Evolutionary conservation across 805 yeast species (phyloP).

Genomic region (Pichia cephalocereana): DNA sequence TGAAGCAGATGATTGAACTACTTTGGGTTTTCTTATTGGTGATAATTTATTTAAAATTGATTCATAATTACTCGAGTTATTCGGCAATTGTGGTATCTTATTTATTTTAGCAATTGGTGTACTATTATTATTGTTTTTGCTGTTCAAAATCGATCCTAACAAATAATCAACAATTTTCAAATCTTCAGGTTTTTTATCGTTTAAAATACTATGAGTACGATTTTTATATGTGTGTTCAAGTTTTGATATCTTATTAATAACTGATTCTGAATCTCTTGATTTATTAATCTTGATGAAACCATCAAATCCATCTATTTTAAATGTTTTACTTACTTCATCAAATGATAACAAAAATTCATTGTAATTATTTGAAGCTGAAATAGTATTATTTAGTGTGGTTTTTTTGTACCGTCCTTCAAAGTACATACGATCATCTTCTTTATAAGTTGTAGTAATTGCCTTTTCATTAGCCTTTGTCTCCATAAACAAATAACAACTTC

Average conservation of each 20-base stretch:
- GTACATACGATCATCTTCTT: conserved; percentile 13
- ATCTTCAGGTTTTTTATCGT: background rate
- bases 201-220: background rate
- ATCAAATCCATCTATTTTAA: conserved; percentile 20
- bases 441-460: conserved; percentile 10
- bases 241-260: background rate
- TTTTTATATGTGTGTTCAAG: background rate
- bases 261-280: conserved; percentile 21
- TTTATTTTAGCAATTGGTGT: background rate
- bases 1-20: background rate
- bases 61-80: background rate
- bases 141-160: background rate
- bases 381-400: background rate
- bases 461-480: conserved; percentile 19
- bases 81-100: background rate
- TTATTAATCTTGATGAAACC: conserved; percentile 24
- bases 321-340: conserved; percentile 19
- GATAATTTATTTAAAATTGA: conserved; percentile 8
- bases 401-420: conserved; percentile 21
- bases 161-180: background rate
- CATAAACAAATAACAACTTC: conserved; percentile 7
- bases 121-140: background rate
- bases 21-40: conserved; percentile 2
- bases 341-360: conserved; percentile 22
- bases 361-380: background rate